These are phyloP conservation scores for Saussurea involucrata DNA, from an alignment of 129 eudicot species.

Conservation along the genomic window DNA sequence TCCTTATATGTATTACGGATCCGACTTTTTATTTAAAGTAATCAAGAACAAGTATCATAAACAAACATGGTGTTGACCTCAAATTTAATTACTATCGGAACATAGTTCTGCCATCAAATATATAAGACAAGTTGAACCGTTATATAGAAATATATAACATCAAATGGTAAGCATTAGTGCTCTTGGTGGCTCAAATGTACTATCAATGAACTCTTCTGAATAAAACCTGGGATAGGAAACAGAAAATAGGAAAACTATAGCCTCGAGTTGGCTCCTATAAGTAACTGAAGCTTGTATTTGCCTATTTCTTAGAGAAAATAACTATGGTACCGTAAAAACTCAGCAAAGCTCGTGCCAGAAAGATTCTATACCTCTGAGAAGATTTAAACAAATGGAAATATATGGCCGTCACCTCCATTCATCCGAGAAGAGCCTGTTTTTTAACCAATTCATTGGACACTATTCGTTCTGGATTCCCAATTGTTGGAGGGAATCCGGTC, in stretches of 20 bases:
- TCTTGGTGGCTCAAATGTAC: neutral
- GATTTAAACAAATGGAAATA: neutral
- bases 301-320: neutral
- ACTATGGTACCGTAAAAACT: neutral
- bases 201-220: neutral
- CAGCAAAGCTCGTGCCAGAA: neutral
- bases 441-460: neutral
- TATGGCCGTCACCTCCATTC: neutral
- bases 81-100: neutral
- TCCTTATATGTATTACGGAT: neutral
- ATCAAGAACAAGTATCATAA: neutral
- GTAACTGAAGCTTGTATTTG: conserved; percentile 1
- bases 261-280: conserved; percentile 7
- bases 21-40: neutral
- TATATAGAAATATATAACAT: neutral
- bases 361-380: neutral
- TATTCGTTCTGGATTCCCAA: conserved; percentile 45
- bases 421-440: neutral
- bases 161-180: neutral
- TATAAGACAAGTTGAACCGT: neutral
- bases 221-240: neutral
- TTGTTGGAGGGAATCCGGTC: conserved; percentile 66
- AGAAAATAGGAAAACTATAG: conserved; percentile 6
- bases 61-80: neutral
- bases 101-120: neutral